phyloP scores from a whole-genome alignment of 805 yeast genomes.

The Kodamaea kaohsiungensis region DNA sequence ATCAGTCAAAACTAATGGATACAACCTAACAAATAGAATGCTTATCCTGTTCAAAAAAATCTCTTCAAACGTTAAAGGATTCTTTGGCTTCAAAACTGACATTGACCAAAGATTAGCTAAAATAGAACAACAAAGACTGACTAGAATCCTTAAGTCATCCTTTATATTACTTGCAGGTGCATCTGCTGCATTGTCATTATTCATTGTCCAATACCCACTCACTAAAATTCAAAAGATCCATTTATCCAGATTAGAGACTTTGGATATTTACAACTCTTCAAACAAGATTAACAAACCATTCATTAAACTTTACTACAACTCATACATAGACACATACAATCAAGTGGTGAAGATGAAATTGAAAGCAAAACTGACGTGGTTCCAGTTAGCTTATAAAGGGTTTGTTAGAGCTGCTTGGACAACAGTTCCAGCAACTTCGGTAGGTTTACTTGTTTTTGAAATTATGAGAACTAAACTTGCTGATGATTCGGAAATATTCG shows the following conservation, averaged over 20 bases:
- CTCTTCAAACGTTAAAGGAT: conserved; percentile 29
- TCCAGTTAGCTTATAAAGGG: conserved; percentile 75
- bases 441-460: conserved; percentile 83
- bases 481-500: conserved; percentile 16
- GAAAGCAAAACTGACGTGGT: conserved; percentile 58
- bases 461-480: conserved; percentile 58
- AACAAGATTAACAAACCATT: conserved; percentile 28
- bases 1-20: conserved; percentile 68
- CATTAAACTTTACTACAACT: conserved; percentile 61
- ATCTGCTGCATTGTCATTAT: conserved; percentile 74
- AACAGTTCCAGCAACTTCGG: conserved; percentile 84
- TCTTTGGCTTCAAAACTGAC: conserved; percentile 18
- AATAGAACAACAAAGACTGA: conserved; percentile 38
- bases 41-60: conserved; percentile 45
- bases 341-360: conserved; percentile 56
- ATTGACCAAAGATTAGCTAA: conserved; percentile 25
- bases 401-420: conserved; percentile 69
- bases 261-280: conserved; percentile 59
- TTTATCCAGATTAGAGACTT: conserved; percentile 73
- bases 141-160: conserved; percentile 59
- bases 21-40: conserved; percentile 45
- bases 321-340: conserved; percentile 73
- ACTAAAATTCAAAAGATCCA: conserved; percentile 79
- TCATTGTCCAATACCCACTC: conserved; percentile 82
- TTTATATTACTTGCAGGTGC: conserved; percentile 85